Percentiles rank a stretch among this genome's conserved stretches.
Conservation (phyloP, 2,329 filamentous ascomycete species). For the Fusarium sacchari region DNA sequence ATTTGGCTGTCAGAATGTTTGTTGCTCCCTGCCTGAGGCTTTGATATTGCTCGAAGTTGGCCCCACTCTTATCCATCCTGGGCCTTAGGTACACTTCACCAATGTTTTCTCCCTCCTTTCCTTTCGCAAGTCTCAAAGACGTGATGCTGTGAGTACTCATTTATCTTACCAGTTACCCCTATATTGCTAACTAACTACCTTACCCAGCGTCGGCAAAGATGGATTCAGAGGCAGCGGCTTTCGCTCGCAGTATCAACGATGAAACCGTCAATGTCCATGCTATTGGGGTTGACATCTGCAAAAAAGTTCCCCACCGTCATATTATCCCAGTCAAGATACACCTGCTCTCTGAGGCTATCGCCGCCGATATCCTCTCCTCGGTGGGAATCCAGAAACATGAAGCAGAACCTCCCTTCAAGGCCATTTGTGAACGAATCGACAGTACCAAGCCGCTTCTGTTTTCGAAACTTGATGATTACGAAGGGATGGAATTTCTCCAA, state of each 20-base stretch:
- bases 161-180: too few species aligned
- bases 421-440: rapidly evolving
- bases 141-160: too few species aligned
- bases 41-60: background rate
- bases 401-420: rapidly evolving
- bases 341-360: rapidly evolving
- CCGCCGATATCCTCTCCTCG: rapidly evolving
- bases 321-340: rapidly evolving
- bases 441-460: rapidly evolving
- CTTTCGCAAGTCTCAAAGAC: too few species aligned
- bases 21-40: too few species aligned
- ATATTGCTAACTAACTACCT: background rate
- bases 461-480: background rate
- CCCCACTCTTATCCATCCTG: background rate
- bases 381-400: rapidly evolving
- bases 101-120: too few species aligned
- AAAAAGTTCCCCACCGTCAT: rapidly evolving
- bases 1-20: background rate
- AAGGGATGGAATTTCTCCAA: background rate
- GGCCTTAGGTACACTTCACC: too few species aligned
- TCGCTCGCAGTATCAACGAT: rapidly evolving
- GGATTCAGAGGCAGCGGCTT: background rate
- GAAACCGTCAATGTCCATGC: rapidly evolving
- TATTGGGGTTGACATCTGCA: background rate
- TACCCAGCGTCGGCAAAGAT: background rate